Conservation (phyloP, 148 eudicot genomes). For the Fagopyrum tataricum region DNA sequence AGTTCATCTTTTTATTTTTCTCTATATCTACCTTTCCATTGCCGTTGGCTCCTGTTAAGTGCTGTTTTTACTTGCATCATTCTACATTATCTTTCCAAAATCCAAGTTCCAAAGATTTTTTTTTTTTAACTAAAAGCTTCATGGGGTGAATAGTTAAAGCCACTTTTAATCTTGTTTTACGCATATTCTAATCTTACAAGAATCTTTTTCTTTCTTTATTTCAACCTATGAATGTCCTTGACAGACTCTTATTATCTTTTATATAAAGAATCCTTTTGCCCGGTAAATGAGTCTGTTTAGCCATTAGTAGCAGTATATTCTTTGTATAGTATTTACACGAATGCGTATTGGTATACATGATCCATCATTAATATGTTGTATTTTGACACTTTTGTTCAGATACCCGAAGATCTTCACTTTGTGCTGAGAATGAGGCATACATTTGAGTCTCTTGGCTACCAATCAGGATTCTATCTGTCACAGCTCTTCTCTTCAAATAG, state of each 20-base stretch:
- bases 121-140: background rate
- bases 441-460: slow-evolving; percentile 86
- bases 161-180: slow-evolving; percentile 8
- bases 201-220: background rate
- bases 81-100: background rate
- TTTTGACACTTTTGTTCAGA: slow-evolving; percentile 33
- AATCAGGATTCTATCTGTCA: slow-evolving; percentile 87
- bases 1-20: slow-evolving; percentile 21
- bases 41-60: background rate
- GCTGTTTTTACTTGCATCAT: background rate
- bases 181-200: slow-evolving; percentile 2
- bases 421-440: slow-evolving; percentile 95
- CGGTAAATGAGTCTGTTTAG: slow-evolving; percentile 1
- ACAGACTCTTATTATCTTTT: background rate
- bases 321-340: background rate
- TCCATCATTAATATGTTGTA: background rate
- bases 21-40: background rate
- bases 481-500: slow-evolving; percentile 79
- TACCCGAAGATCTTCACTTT: slow-evolving; percentile 94
- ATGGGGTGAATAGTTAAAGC: background rate
- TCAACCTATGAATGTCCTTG: background rate
- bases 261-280: background rate
- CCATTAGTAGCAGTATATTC: slow-evolving; percentile 1
- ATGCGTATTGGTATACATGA: background rate
- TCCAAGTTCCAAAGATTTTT: background rate